phyloP scores from a whole-genome alignment of 768 basidiomycete genomes.

The Tulasnella sp. region DNA sequence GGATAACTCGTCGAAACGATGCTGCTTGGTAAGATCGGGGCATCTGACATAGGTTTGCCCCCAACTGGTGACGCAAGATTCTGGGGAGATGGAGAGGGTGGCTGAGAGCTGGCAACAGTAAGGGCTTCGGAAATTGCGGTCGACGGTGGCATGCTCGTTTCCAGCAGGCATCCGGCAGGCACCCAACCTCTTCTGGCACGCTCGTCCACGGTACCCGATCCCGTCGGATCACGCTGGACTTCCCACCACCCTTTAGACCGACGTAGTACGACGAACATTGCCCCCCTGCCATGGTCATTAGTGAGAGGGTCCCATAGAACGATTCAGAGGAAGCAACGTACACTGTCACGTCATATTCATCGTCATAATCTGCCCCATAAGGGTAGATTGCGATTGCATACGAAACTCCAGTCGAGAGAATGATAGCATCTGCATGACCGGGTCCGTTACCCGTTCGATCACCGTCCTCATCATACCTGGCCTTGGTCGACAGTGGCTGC shows the following conservation, averaged over 20 bases:
- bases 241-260: slow-evolving; percentile 99
- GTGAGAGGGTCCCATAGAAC: neutral
- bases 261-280: slow-evolving; percentile 87
- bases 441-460: slow-evolving; percentile 20
- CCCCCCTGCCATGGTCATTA: slow-evolving; percentile 48
- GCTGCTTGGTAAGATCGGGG: slow-evolving; percentile 79
- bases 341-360: slow-evolving; percentile 97
- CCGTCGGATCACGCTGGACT: slow-evolving; percentile 87
- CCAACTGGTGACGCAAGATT: slow-evolving; percentile 6
- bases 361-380: slow-evolving; percentile 96
- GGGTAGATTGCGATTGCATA: slow-evolving; percentile 98
- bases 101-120: neutral
- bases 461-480: slow-evolving; percentile 24
- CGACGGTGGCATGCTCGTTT: slow-evolving; percentile 85
- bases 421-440: slow-evolving; percentile 33
- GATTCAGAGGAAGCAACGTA: slow-evolving; percentile 39
- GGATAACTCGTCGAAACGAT: slow-evolving; percentile 98
- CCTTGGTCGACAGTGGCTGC: slow-evolving; percentile 26
- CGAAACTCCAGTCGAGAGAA: slow-evolving; percentile 47
- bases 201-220: slow-evolving; percentile 71
- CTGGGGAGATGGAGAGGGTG: neutral
- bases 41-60: slow-evolving; percentile 36
- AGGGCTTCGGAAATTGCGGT: slow-evolving; percentile 72
- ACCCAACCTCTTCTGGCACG: slow-evolving; percentile 90
- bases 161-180: slow-evolving; percentile 91